These are phyloP conservation scores for Mycena latifolia DNA, from an alignment of 768 basidiomycete species.

Conservation along the genomic window DNA sequence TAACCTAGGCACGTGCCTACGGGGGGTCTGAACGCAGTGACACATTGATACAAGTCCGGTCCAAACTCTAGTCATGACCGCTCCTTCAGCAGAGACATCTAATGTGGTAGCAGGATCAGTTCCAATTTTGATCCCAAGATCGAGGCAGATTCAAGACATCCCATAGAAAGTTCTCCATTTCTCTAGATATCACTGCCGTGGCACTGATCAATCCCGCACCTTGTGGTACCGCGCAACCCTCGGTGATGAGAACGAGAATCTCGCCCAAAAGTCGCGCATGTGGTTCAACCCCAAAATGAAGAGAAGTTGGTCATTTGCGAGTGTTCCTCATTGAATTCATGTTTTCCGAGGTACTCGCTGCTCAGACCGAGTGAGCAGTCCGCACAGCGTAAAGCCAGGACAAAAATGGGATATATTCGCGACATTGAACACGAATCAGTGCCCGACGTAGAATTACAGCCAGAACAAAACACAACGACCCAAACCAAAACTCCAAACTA, in stretches of 20 bases:
- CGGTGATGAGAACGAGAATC: constrained; percentile 7
- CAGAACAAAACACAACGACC: too few relatives aligned
- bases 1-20: too few relatives aligned
- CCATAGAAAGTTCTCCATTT: neutral
- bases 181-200: constrained; percentile 1
- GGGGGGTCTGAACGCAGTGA: too few relatives aligned
- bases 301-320: constrained; percentile 4
- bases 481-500: too few relatives aligned
- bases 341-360: neutral
- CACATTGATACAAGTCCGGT: too few relatives aligned
- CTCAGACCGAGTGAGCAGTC: constrained; percentile 5
- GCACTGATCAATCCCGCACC: constrained; percentile 1
- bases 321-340: neutral
- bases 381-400: constrained; percentile 2
- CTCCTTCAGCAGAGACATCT: too few relatives aligned
- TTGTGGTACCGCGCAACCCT: neutral
- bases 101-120: too few relatives aligned
- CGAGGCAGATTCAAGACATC: constrained; percentile 10
- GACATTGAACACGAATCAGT: neutral
- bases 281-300: neutral
- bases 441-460: neutral
- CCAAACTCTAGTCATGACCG: too few relatives aligned
- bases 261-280: constrained; percentile 3
- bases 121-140: constrained; percentile 8
- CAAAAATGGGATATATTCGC: neutral